phyloP scores from a whole-genome alignment of 805 yeast species.

The Sugiyamaella americana region DNA sequence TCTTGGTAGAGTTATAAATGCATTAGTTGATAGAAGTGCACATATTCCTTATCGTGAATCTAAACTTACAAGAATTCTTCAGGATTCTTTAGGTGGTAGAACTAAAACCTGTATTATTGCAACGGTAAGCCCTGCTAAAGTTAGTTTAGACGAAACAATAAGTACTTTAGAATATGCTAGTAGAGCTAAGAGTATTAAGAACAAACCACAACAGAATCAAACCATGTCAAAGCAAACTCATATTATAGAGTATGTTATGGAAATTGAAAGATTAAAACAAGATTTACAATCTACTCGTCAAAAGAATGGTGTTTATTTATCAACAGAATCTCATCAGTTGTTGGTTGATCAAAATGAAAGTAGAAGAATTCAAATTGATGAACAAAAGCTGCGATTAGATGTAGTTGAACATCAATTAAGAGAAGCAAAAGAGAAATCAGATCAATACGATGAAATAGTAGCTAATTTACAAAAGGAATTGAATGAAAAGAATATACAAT shows the following conservation, averaged over 20 bases:
- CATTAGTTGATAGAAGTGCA: constrained; percentile 51
- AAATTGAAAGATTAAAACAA: constrained; percentile 49
- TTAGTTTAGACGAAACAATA: constrained; percentile 72
- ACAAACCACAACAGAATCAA: constrained; percentile 52
- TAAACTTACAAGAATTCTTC: constrained; percentile 68
- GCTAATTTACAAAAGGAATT: background rate
- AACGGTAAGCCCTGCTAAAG: constrained; percentile 76
- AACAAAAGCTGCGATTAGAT: constrained; percentile 43
- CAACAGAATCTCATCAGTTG: constrained; percentile 43
- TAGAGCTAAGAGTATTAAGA: constrained; percentile 74
- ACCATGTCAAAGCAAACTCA: constrained; percentile 40
- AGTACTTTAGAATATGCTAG: constrained; percentile 85
- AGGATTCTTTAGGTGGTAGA: constrained; percentile 81
- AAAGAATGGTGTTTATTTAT: constrained; percentile 61
- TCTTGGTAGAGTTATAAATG: constrained; percentile 81
- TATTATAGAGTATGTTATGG: constrained; percentile 47
- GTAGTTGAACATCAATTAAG: constrained; percentile 44
- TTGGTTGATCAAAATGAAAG: constrained; percentile 44
- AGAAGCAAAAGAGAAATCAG: constrained; percentile 31
- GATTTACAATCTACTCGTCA: constrained; percentile 59
- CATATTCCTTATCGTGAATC: constrained; percentile 88
- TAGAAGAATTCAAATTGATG: constrained; percentile 43
- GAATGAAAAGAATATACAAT: background rate
- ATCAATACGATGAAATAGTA: constrained; percentile 1
- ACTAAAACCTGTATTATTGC: constrained; percentile 86